Evolutionary conservation across 352 stramenopile genomes (phyloP), one percentile per base, ranked within the genome.

Genomic region (Globisporangium paroecandrum): DNA sequence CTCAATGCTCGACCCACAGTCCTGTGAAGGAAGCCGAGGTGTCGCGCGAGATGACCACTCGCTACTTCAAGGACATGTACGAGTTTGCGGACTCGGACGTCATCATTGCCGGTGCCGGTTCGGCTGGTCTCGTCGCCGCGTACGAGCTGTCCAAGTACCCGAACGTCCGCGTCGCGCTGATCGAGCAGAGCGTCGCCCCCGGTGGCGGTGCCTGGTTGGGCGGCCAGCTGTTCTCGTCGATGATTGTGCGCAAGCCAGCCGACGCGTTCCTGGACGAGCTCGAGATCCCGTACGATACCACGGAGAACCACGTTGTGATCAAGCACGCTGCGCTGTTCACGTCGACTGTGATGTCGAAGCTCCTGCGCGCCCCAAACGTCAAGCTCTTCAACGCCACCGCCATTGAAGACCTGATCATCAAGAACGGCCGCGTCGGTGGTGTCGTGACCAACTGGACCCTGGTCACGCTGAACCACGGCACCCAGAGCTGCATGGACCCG

Each of bases 1-100:
- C 6, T 58, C 29, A 43, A 20, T 57, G 18, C 7, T 2, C 24
- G 15, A 15, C 12, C 22, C 60, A 13, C 69, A 87, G 77, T n/a
- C 81, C 81, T 18, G 77, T 89, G 43, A 85, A 87, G 71, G 81
- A 89, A 71, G 75, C 81, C 24, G 75, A 87, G 49, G 77, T 89
- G 59, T 89, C 81, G 65, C 81, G 81, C 62, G 81, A 87, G 70
- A 89, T 89, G 81, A 89, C 81, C 41, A 89, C 78, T 36, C 78
- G 81, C 24, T 89, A 89, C 73, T 85, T 89, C 75, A 89, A 89
- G 78, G 81, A 89, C 68, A 75, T 89, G 78, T 87, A 89, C 77
- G 78, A 87, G 69, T 87, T 83, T 73, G 81, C 81, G 54, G 81
- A 89, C 71, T 83, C 77, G 58, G 81, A 89, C 58, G 74, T 89